These are phyloP conservation scores for Isoetes taiwanensis DNA, from an alignment of 75 land plant genomes.

Conservation along the genomic window DNA sequence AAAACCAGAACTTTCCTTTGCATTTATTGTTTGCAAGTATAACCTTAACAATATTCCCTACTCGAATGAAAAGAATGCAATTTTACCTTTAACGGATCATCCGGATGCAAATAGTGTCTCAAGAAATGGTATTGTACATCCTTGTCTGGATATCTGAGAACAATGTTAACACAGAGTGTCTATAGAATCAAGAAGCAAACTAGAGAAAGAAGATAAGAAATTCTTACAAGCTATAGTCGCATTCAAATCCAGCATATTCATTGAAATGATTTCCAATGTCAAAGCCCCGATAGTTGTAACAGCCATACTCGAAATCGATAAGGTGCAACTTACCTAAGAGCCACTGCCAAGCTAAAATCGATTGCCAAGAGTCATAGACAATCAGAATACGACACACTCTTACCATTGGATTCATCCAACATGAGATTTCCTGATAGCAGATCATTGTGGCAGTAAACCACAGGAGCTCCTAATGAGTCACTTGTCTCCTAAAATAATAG, in stretches of 20 bases:
- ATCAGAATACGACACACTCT: background rate
- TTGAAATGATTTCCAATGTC: conserved; percentile 97
- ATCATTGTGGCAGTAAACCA: conserved; percentile 93
- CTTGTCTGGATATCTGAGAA: conserved; percentile 65
- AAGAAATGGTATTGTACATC: conserved; percentile 87
- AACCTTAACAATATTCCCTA: too few relatives aligned
- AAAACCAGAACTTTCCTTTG: too few relatives aligned
- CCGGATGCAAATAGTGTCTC: conserved; percentile 69
- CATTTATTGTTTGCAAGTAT: too few relatives aligned
- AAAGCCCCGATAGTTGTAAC: conserved; percentile 88
- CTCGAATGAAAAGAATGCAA: too few relatives aligned
- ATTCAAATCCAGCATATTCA: conserved; percentile 96
- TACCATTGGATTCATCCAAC: conserved; percentile 73
- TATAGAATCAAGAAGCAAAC: background rate
- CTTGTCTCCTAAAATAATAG: conserved; percentile 51
- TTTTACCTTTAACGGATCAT: conserved; percentile 58
- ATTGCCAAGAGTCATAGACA: background rate
- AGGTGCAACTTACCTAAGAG: conserved; percentile 57
- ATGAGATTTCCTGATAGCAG: conserved; percentile 89
- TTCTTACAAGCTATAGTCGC: conserved; percentile 80
- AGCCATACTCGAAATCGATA: conserved; percentile 98
- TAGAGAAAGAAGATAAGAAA: background rate
- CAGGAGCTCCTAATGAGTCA: conserved; percentile 51
- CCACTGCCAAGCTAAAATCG: background rate
- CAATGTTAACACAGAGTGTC: background rate